Percentiles rank a stretch among this genome's conserved stretches.
These are phyloP conservation scores for Aspergillus japonicus DNA, from an alignment of 2,329 filamentous ascomycete genomes.

Conservation along the genomic window DNA sequence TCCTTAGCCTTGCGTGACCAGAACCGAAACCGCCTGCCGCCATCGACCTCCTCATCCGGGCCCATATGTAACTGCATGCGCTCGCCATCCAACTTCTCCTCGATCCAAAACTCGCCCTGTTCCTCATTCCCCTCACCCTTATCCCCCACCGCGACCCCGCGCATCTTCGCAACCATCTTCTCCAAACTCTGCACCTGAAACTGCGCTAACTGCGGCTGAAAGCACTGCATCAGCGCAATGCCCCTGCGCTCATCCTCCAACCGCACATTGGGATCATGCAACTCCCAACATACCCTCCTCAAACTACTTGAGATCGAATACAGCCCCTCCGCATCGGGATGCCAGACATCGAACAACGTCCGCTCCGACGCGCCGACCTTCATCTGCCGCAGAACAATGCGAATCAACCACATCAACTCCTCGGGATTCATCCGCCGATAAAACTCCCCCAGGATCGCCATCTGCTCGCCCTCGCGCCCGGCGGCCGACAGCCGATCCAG, in stretches of 20 bases:
- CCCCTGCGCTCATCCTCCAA: constrained; percentile 73
- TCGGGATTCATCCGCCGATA: constrained; percentile 90
- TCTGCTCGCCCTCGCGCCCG: constrained; percentile 77
- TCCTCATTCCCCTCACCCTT: constrained; percentile 50
- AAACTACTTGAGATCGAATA: constrained; percentile 92
- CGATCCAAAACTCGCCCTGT: constrained; percentile 72
- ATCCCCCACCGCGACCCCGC: constrained; percentile 51
- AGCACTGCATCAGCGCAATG: constrained; percentile 86
- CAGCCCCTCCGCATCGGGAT: constrained; percentile 71
- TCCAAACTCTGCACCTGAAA: constrained; percentile 83
- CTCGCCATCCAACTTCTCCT: constrained; percentile 96
- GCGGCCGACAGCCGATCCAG: constrained; percentile 75
- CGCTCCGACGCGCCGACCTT: constrained; percentile 78
- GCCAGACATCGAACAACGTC: constrained; percentile 81
- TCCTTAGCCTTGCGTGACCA: constrained; percentile 97
- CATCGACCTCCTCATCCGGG: constrained; percentile 64
- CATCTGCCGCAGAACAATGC: constrained; percentile 83
- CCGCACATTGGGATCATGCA: constrained; percentile 69
- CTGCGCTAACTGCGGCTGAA: constrained; percentile 91
- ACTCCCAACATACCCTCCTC: constrained; percentile 89
- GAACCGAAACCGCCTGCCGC: constrained; percentile 75
- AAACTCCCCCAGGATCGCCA: constrained; percentile 77
- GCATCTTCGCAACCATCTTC: constrained; percentile 70
- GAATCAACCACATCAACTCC: constrained; percentile 90
- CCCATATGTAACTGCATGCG: constrained; percentile 95